Base-by-base conservation (phyloP, 2,329 filamentous ascomycete genomes). In the Zasmidium angulare region DNA sequence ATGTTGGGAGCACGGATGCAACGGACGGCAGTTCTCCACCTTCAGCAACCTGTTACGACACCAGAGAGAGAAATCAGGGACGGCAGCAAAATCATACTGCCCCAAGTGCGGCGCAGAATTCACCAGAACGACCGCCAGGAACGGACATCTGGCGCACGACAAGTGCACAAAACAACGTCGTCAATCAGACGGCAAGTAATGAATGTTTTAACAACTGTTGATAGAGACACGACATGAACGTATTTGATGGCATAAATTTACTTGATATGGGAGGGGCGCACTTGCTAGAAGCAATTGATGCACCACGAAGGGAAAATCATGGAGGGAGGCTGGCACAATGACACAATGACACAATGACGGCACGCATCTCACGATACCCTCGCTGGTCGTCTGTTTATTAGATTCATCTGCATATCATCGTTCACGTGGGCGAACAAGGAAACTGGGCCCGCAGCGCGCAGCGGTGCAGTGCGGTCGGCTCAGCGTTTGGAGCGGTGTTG, bases 1-100 rank as follows among this genome's bases (percentile, higher is more conserved):
- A 73, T 97, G 93, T 76, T 98, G 91, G 90, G 93, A 97, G 62
- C 93, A 98, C 71, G 93, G 93, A 11, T 98, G 93, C 80, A 96
- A 97, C 70, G 93, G 93, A 20, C 87, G 93, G 26, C 90, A 96
- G 71, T 98, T 98, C 72, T 96, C 91, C 19, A 97, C 93, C 2
- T 97, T 97, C 73, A 96, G 92, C 83, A 97, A 97, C 73, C 84
- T 97, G 2, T 81, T 97, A 40, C 84, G 93, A 63, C 93, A 98
- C 74, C 93, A 97, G 76, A 86, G 93, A 47, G 93, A 98, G 76
- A 97, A 96, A 75, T 96, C 91, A 0, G 93, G 93, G 23, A 92
- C 93, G 54, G 91, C 93, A 11, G 82, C 89, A 26, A 97, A 97
- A 78, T 91, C 91, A 2, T 87, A 88, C 52, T 98, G 93, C 72